phyloP scores from a whole-genome alignment of 2,329 filamentous ascomycete species.

The Ophiostoma fasciatum region DNA sequence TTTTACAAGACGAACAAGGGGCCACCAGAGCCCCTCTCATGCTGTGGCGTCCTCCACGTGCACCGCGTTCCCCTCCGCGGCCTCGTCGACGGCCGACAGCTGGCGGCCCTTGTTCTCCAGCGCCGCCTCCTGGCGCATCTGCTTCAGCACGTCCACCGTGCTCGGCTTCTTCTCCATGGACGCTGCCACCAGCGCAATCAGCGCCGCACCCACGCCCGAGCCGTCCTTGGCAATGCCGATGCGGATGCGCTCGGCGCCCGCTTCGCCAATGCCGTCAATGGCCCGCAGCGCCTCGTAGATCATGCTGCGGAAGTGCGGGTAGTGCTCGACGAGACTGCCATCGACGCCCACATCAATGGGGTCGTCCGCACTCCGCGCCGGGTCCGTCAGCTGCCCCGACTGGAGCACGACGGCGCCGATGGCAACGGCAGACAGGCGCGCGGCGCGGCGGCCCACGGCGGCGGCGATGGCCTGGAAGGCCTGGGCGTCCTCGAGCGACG shows the following conservation, averaged over 20 bases:
- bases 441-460: conserved; percentile 77
- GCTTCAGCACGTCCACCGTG: conserved; percentile 23
- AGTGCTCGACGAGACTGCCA: conserved; percentile 87
- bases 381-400: conserved; percentile 52
- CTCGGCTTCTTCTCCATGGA: conserved; percentile 37
- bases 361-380: conserved; percentile 41
- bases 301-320: conserved; percentile 80
- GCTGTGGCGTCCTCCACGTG: conserved; percentile 11
- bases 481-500: conserved; percentile 70
- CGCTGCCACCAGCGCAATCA: conserved; percentile 84
- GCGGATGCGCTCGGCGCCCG: conserved; percentile 71
- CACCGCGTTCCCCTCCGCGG: conserved; percentile 11
- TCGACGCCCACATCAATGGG: conserved; percentile 86
- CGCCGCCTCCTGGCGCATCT: conserved; percentile 22
- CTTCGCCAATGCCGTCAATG: conserved; percentile 61
- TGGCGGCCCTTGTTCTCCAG: conserved; percentile 18
- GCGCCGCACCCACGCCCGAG: conserved; percentile 82
- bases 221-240: conserved; percentile 97
- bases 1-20: no score
- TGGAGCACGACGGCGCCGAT: conserved; percentile 74
- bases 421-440: conserved; percentile 74
- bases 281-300: conserved; percentile 68
- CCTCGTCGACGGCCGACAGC: conserved; percentile 14
- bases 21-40: no score
- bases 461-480: conserved; percentile 72